These are phyloP conservation scores for Hypoxylon sp. DNA, from an alignment of 2,329 filamentous ascomycete species.

Conservation along the genomic window DNA sequence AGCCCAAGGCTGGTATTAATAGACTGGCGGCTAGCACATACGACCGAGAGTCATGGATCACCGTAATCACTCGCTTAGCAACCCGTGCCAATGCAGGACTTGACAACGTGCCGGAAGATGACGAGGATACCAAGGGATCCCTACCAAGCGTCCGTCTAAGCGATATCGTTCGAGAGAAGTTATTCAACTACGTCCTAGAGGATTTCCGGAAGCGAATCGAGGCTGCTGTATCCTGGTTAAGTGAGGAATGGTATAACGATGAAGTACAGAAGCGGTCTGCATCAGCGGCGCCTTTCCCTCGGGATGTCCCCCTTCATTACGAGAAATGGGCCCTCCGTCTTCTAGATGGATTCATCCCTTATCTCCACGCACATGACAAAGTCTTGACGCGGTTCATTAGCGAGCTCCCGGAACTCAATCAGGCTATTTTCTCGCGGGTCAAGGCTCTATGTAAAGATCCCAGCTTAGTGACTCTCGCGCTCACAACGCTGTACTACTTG, in stretches of 20 bases:
- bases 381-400: slow-evolving; percentile 91
- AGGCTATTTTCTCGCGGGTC: slow-evolving; percentile 79
- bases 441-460: slow-evolving; percentile 77
- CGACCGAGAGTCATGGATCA: slow-evolving; percentile 91
- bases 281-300: slow-evolving; percentile 58
- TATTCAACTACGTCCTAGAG: slow-evolving; percentile 90
- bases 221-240: slow-evolving; percentile 92
- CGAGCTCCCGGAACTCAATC: slow-evolving; percentile 86
- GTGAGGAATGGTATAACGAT: slow-evolving; percentile 98
- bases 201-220: slow-evolving; percentile 93
- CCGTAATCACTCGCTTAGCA: slow-evolving; percentile 86
- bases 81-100: slow-evolving; percentile 83
- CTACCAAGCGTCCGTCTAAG: slow-evolving; percentile 61
- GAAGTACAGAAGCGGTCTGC: slow-evolving; percentile 66
- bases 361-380: slow-evolving; percentile 92
- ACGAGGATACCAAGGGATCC: slow-evolving; percentile 64
- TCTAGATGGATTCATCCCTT: slow-evolving; percentile 90
- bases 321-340: slow-evolving; percentile 83
- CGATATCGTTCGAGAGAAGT: slow-evolving; percentile 81
- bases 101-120: slow-evolving; percentile 71
- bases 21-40: slow-evolving; percentile 87
- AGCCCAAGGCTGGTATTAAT: slow-evolving; percentile 81
- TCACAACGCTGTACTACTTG: slow-evolving; percentile 76
- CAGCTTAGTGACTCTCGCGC: slow-evolving; percentile 72
- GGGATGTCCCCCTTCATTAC: slow-evolving; percentile 75